These are phyloP conservation scores for Myrica gale DNA, from an alignment of 306 rosid species.

Conservation along the genomic window DNA sequence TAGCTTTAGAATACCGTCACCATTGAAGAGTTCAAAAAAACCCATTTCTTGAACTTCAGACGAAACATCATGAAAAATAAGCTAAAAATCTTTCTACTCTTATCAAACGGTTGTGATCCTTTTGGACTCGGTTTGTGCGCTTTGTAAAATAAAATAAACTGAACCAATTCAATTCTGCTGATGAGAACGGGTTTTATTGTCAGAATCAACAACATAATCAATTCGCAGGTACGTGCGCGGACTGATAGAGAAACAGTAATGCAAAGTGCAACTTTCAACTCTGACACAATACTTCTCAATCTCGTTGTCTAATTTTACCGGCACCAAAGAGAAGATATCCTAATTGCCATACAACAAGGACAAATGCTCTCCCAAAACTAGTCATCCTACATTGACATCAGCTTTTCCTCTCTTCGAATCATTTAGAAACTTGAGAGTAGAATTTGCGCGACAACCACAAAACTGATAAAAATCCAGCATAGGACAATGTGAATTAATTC, in stretches of 20 bases:
- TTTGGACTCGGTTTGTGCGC: neutral
- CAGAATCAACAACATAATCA: neutral
- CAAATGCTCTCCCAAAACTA: constrained; percentile 7
- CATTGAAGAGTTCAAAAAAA: too few relatives aligned
- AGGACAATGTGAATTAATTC: constrained; percentile 12
- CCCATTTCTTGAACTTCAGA: too few relatives aligned
- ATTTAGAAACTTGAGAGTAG: neutral
- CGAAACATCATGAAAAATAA: too few relatives aligned
- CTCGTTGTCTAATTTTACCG: neutral
- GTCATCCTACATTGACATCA: neutral
- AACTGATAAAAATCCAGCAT: constrained; percentile 13
- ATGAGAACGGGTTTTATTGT: neutral
- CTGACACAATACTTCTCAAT: neutral
- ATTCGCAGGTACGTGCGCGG: neutral
- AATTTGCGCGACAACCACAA: constrained; percentile 18
- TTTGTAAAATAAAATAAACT: neutral
- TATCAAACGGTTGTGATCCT: neutral
- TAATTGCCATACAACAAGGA: neutral
- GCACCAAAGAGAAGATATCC: neutral
- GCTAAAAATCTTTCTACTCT: too few relatives aligned
- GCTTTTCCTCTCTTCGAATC: constrained; percentile 1
- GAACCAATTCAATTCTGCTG: neutral
- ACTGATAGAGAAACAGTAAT: neutral
- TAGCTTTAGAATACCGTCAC: too few relatives aligned
- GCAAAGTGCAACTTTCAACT: neutral